Evolutionary conservation across 1,139 yeast genomes (phyloP).

Genomic region (Blastobotrys ciferrii): DNA sequence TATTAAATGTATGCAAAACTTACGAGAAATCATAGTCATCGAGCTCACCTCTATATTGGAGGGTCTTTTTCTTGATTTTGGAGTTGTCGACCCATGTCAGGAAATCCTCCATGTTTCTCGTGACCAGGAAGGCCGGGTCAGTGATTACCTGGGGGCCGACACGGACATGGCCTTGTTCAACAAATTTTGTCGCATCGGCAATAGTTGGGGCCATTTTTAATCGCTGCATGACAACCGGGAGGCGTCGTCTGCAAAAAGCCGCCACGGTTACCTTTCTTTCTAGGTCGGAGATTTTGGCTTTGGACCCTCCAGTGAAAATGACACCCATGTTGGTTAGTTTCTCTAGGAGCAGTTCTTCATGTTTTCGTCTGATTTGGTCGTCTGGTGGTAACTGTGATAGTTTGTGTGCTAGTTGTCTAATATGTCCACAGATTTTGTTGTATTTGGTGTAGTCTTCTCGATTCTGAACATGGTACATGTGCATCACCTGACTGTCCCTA

Average conservation of each 20-base stretch:
- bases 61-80: constrained; percentile 85
- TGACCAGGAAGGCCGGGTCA: constrained; percentile 92
- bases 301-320: constrained; percentile 53
- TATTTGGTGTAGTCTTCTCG: constrained; percentile 95
- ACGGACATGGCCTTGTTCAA: constrained; percentile 96
- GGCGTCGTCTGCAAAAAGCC: constrained; percentile 85
- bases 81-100: constrained; percentile 96
- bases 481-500: constrained; percentile 92
- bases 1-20: constrained; percentile 8
- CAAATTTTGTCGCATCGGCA: constrained; percentile 82
- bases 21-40: constrained; percentile 44
- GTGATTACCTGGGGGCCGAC: constrained; percentile 96
- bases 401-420: constrained; percentile 81
- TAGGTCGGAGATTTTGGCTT: constrained; percentile 86
- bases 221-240: constrained; percentile 94
- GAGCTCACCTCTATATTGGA: constrained; percentile 73
- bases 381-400: constrained; percentile 79
- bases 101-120: constrained; percentile 88
- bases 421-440: constrained; percentile 86
- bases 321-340: constrained; percentile 88
- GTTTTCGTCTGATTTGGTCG: constrained; percentile 82
- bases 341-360: constrained; percentile 81
- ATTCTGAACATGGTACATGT: constrained; percentile 88
- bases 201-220: constrained; percentile 91
- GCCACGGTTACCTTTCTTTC: constrained; percentile 91